Evolutionary conservation across 306 rosid genomes (phyloP), one percentile per base, ranked within the genome.

Genomic region (Begonia masoniana): DNA sequence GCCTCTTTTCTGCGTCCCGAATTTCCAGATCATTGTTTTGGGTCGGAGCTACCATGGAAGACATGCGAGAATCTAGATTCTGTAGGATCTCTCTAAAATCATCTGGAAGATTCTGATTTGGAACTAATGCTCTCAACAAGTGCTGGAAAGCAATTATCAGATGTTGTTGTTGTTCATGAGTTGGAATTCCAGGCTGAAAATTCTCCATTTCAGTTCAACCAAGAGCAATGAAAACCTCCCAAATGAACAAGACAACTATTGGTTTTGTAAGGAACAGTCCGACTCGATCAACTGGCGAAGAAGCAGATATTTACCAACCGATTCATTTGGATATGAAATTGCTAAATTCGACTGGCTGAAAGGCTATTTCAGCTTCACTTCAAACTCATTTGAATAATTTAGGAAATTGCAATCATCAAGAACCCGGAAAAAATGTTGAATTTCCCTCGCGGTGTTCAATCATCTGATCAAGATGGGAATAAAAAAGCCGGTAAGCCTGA

Each of bases 121-220:
- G 56, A 36, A 75, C 74, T 23, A 84, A 56, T 13, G 80, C 84
- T 74, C 63, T 78, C 12, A 75, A 57, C 43, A 84, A 54, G 64
- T 81, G 83, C 64, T 73, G 75, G 58, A 78, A 74, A 12, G 94
- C 85, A 41, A 83, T 77, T 43, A 78, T 56, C 58, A 81, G 50
- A 52, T 81, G 78, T 47, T 67, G 72, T 11, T 79, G 81, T 53
- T 64, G 71, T 68, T 78, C 91, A 49, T 51, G 26, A 23, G 60
- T 16, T n/a, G 69, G 60, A 13, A 64, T 57, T 21, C 54, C 50
- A 36, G 76, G 47, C 59, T 71, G 56, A 23, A 55, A 68, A 51
- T 75, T 78, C 53, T 49, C 83, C 94, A 84, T 80, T 4, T 39
- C 26, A 43, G 42, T 23, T 42, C 51, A 43, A 45, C 51, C 42